These are phyloP conservation scores for Schizochytrium sp. DNA, from an alignment of 108 stramenopile species.

Conservation along the genomic window DNA sequence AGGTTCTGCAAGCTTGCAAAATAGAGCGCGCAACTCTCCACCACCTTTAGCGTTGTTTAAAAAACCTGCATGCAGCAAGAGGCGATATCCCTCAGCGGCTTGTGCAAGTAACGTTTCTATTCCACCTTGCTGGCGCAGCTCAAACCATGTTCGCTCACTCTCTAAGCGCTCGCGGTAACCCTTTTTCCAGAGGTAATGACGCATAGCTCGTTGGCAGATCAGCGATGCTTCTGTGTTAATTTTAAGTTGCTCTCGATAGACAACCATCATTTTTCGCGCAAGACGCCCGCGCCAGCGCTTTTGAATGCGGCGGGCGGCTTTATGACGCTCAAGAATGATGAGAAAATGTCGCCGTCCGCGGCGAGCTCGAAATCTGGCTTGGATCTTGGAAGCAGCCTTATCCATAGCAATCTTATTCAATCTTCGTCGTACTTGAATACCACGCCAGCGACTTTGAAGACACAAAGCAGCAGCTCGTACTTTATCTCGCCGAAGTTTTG, in stretches of 20 bases:
- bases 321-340: not conserved
- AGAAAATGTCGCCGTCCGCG: not conserved
- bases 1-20: slow-evolving; percentile 15
- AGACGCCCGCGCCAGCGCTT: slow-evolving; percentile 11
- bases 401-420: not conserved
- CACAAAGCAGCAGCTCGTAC: not conserved
- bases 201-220: not conserved
- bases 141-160: slow-evolving; percentile 35
- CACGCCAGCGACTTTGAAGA: slow-evolving; percentile 21
- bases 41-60: slow-evolving; percentile 2
- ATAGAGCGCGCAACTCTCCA: not conserved
- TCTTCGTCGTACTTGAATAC: slow-evolving; percentile 22
- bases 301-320: slow-evolving; percentile 4
- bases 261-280: slow-evolving; percentile 46
- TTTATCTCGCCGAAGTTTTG: not conserved
- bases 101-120: not conserved
- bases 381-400: not conserved
- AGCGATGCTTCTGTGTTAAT: not conserved
- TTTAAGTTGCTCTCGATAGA: not conserved
- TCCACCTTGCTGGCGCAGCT: slow-evolving; percentile 11
- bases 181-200: not conserved
- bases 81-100: not conserved
- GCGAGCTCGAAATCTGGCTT: not conserved
- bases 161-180: slow-evolving; percentile 34
- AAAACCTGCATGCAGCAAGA: not conserved